Conservation (phyloP, 1,284 basidiomycete genomes). For the Naganishia liquefaciens region DNA sequence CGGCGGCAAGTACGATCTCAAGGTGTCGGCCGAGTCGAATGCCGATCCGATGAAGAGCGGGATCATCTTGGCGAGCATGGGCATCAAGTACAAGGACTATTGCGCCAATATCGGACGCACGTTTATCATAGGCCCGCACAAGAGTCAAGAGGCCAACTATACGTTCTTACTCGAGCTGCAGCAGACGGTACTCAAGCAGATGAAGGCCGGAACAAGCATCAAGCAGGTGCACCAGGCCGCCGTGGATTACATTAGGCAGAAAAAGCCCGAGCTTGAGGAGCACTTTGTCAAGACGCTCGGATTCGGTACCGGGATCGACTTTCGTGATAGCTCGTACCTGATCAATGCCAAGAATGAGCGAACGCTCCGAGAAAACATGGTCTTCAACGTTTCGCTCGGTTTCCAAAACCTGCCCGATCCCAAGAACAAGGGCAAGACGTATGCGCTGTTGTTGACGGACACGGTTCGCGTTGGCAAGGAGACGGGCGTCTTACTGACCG, state of each 20-base stretch:
- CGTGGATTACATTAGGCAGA: slow-evolving; percentile 69
- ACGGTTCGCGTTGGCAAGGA: slow-evolving; percentile 77
- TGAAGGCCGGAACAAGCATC: slow-evolving; percentile 76
- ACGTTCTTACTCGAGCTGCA: slow-evolving; percentile 76
- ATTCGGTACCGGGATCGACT: slow-evolving; percentile 90
- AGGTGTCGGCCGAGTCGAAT: slow-evolving; percentile 81
- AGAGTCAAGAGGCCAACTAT: slow-evolving; percentile 86
- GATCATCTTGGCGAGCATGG: slow-evolving; percentile 83
- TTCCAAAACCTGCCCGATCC: slow-evolving; percentile 78
- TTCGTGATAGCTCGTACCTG: slow-evolving; percentile 83
- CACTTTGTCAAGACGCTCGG: slow-evolving; percentile 87
- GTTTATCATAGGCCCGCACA: slow-evolving; percentile 90
- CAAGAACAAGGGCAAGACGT: slow-evolving; percentile 70
- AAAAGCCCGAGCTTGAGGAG: slow-evolving; percentile 78
- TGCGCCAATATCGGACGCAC: slow-evolving; percentile 89
- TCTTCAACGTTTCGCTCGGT: slow-evolving; percentile 79
- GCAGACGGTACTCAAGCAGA: slow-evolving; percentile 68
- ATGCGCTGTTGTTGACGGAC: slow-evolving; percentile 85
- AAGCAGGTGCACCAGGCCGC: slow-evolving; percentile 81
- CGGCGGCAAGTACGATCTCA: slow-evolving; percentile 85
- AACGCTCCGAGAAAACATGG: slow-evolving; percentile 74
- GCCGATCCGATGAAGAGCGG: slow-evolving; percentile 84
- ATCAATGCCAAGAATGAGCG: slow-evolving; percentile 78
- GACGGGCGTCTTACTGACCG: slow-evolving; percentile 72
- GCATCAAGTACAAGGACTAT: slow-evolving; percentile 90